A percentile compares a stretch with the other conserved stretches of the same genome.
phyloP scores from a whole-genome alignment of 805 yeast genomes.

The Myxozyma neotropica region DNA sequence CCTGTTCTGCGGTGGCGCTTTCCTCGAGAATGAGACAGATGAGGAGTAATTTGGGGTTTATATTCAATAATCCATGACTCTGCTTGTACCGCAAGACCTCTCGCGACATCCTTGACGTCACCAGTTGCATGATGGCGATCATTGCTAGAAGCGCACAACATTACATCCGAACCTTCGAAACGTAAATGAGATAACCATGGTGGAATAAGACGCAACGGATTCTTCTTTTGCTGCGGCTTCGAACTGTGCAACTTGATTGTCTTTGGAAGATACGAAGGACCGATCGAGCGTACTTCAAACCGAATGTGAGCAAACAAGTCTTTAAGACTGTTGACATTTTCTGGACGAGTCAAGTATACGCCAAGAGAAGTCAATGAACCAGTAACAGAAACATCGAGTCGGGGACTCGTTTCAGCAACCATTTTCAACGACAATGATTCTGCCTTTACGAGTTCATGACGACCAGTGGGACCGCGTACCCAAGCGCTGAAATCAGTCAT shows the following conservation, averaged over 20 bases:
- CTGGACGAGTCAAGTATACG: constrained; percentile 30
- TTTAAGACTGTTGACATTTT: constrained; percentile 29
- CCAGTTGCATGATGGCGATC: constrained; percentile 10
- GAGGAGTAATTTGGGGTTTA: constrained; percentile 16
- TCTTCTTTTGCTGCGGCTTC: neutral
- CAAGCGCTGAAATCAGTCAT: constrained; percentile 30
- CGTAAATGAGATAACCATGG: constrained; percentile 39
- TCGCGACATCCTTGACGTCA: constrained; percentile 7
- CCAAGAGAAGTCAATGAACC: constrained; percentile 24
- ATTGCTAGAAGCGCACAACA: constrained; percentile 22
- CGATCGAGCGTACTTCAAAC: constrained; percentile 16
- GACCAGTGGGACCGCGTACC: constrained; percentile 16
- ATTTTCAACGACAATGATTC: constrained; percentile 23
- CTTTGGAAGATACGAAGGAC: neutral
- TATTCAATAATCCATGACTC: constrained; percentile 32
- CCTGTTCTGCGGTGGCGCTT: constrained; percentile 15
- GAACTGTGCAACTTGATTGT: neutral
- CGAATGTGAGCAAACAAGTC: constrained; percentile 24
- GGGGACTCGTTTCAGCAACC: constrained; percentile 31
- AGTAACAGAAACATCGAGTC: constrained; percentile 23
- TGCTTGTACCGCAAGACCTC: constrained; percentile 26
- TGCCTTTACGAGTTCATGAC: constrained; percentile 20
- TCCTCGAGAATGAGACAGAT: neutral
- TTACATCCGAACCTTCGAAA: constrained; percentile 38
- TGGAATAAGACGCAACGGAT: constrained; percentile 32